These are phyloP conservation scores for Macrophomina pseudophaseolina DNA, from an alignment of 2,329 filamentous ascomycete genomes.

Conservation along the genomic window DNA sequence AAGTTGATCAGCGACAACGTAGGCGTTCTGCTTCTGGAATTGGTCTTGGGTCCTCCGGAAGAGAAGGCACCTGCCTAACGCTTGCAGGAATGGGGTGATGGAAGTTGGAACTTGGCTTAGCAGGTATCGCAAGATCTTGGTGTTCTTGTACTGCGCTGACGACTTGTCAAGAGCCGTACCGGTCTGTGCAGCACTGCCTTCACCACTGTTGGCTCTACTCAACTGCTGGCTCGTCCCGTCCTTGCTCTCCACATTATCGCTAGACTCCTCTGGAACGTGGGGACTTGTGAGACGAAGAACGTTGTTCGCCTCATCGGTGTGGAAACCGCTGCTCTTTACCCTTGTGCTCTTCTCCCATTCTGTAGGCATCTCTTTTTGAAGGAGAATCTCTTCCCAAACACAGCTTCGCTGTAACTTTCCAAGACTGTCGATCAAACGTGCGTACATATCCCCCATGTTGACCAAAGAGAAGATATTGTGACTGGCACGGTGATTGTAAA, in stretches of 20 bases:
- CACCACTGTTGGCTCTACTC: slow-evolving; percentile 26
- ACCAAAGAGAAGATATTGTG: slow-evolving; percentile 72
- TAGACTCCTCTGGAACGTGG: slow-evolving; percentile 4
- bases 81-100: slow-evolving; percentile 85
- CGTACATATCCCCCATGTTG: slow-evolving; percentile 85
- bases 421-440: slow-evolving; percentile 72
- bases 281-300: slow-evolving; percentile 38
- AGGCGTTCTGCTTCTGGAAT: slow-evolving; percentile 65
- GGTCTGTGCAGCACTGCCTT: slow-evolving; percentile 29
- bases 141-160: slow-evolving; percentile 68
- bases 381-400: slow-evolving; percentile 80
- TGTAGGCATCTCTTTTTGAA: slow-evolving; percentile 75
- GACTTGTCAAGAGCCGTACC: slow-evolving; percentile 30
- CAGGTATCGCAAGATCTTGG: slow-evolving; percentile 74
- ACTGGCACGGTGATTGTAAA: slow-evolving; percentile 67
- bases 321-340: slow-evolving; percentile 47
- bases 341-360: slow-evolving; percentile 62
- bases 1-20: slow-evolving; percentile 69
- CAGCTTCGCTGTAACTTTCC: slow-evolving; percentile 79
- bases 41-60: slow-evolving; percentile 74
- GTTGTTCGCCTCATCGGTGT: slow-evolving; percentile 46
- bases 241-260: slow-evolving; percentile 22
- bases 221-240: slow-evolving; percentile 25
- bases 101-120: slow-evolving; percentile 78
- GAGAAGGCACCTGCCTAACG: slow-evolving; percentile 80